Conservation (phyloP, 768 basidiomycete species). For the Austroboletus festivus region DNA sequence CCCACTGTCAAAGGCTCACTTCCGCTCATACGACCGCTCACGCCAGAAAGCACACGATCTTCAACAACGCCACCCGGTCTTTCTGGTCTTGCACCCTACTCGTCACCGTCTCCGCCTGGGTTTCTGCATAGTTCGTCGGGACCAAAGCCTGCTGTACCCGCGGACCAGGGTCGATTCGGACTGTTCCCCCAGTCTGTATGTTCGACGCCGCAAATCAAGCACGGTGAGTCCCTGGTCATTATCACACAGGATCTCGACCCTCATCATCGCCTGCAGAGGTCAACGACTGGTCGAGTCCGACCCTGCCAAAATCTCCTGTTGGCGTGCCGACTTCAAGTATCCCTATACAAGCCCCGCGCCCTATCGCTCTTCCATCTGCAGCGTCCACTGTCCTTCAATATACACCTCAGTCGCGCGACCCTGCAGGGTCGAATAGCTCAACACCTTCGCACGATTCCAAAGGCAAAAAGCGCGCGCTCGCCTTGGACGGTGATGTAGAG, state of each 20-base stretch:
- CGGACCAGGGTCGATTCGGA: conserved; percentile 20
- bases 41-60: conserved; percentile 33
- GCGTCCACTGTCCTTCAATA: conserved; percentile 34
- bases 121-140: conserved; percentile 32
- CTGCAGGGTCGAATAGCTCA: conserved; percentile 16
- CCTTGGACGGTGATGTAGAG: conserved; percentile 22
- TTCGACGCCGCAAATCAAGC: conserved; percentile 28
- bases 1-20: conserved; percentile 10
- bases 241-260: not conserved
- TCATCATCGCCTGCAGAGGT: conserved; percentile 14
- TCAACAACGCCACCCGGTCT: conserved; percentile 33
- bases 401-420: conserved; percentile 16
- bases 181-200: conserved; percentile 15
- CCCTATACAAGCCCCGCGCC: conserved; percentile 30
- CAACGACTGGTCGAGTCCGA: conserved; percentile 25
- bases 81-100: conserved; percentile 30
- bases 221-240: conserved; percentile 20
- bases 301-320: conserved; percentile 15
- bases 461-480: conserved; percentile 40
- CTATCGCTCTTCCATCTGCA: conserved; percentile 27
- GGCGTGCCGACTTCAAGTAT: conserved; percentile 19
- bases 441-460: conserved; percentile 30
- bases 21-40: conserved; percentile 18
- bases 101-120: conserved; percentile 35
- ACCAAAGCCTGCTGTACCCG: conserved; percentile 16